phyloP scores from a whole-genome alignment of 1,284 basidiomycete species.

The Leccinum pachyderme region DNA sequence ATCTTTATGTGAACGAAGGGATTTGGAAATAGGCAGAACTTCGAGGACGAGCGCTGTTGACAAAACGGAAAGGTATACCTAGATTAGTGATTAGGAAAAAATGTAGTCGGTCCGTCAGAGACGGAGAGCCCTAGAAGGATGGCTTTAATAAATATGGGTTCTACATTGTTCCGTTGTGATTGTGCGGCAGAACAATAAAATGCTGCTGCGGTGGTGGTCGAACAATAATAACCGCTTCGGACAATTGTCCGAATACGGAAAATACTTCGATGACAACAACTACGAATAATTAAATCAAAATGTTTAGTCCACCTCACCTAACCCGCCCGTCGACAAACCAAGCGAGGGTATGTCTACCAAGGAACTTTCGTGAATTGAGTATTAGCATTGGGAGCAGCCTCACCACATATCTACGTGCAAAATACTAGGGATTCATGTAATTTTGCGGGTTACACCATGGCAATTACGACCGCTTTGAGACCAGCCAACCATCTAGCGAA shows the following conservation, averaged over 20 bases:
- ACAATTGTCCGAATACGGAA: constrained; percentile 26
- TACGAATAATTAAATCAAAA: neutral
- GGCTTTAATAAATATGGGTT: constrained; percentile 17
- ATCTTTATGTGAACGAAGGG: neutral
- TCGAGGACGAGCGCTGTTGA: neutral
- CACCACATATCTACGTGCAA: neutral
- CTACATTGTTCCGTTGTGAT: constrained; percentile 7
- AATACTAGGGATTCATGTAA: neutral
- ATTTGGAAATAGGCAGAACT: neutral
- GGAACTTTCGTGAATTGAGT: too few relatives aligned
- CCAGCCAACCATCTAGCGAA: neutral
- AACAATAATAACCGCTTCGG: neutral
- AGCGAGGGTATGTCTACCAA: neutral
- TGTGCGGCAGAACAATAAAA: constrained; percentile 20
- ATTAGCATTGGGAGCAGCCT: too few relatives aligned
- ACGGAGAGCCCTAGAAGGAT: constrained; percentile 4
- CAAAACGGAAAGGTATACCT: neutral
- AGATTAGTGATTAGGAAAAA: constrained; percentile 4
- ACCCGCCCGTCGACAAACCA: neutral
- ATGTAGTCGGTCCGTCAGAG: constrained; percentile 20
- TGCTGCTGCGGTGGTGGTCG: neutral
- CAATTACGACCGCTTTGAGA: neutral
- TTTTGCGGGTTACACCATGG: too few relatives aligned
- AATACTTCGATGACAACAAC: neutral
- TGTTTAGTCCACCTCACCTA: neutral